A percentile compares a stretch with the other conserved stretches of the same genome.
Conservation (phyloP, 495 filamentous ascomycete genomes). For the Margaritispora aquatica region DNA sequence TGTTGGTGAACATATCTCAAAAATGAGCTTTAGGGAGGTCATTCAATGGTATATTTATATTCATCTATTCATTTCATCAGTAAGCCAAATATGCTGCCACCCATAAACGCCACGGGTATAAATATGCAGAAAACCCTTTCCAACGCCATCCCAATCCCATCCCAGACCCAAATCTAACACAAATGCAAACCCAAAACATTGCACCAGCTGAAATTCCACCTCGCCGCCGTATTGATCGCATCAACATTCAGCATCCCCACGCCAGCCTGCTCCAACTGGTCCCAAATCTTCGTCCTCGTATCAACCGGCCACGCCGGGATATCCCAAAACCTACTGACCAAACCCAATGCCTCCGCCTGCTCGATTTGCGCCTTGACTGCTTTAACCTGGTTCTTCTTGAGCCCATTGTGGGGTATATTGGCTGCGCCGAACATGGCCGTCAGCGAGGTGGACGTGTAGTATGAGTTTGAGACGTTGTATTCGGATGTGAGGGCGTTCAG, state of each 20-base stretch:
- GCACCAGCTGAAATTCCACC: constrained; percentile 20
- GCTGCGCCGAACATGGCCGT: neutral
- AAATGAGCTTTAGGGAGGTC: too few relatives aligned
- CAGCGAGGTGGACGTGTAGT: constrained; percentile 43
- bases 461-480: constrained; percentile 35
- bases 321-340: constrained; percentile 23
- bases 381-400: constrained; percentile 26
- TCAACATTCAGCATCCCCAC: constrained; percentile 20
- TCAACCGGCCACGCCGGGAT: constrained; percentile 18
- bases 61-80: neutral
- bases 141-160: neutral
- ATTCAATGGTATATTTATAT: neutral
- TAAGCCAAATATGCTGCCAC: neutral
- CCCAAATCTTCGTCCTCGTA: constrained; percentile 12
- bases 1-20: too few relatives aligned
- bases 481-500: constrained; percentile 25
- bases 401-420: constrained; percentile 16
- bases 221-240: constrained; percentile 14
- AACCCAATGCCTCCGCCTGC: constrained; percentile 7
- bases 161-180: constrained; percentile 5
- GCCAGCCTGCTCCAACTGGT: constrained; percentile 9
- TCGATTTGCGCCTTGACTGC: constrained; percentile 10
- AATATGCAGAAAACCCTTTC: too few relatives aligned
- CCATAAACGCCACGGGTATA: neutral
- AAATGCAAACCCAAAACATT: constrained; percentile 13